Base-by-base conservation (phyloP, 768 basidiomycete species). In the Rhizopogon sp. region DNA sequence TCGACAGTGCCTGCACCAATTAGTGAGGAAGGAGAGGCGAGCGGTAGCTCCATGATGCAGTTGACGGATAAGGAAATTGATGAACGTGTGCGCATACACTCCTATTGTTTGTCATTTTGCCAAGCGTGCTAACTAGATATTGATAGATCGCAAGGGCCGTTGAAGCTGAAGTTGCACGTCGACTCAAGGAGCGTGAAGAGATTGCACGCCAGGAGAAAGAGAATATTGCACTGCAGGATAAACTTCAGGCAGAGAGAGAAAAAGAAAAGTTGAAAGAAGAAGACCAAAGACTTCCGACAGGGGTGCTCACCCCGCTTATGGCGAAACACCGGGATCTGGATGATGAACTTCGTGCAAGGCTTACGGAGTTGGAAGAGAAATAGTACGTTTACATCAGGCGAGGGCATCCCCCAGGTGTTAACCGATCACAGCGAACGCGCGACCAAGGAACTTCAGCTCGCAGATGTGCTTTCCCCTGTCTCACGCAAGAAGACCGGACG, bases 401-500 rank as follows among this genome's bases (percentile, higher is more conserved):
- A 50, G 39, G 7, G 33, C 13, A 7, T 13, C 5, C 13, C 28
- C 58, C 52, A 61, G 56, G 60, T 50, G 58, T 55, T 69, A 39
- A 62, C 28, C n/a, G 9, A 37, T 13, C 17, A 39, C 63, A 87
- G 85, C 60, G 85, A 88, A 62, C 77, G 78, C 54, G 79, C 80
- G 6, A 81, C 74, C 60, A 80, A 82, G 65, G 87, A 88, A 52
- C 67, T 75, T 4, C 79, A 82, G 50, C 74, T 84, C 16, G 82
- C 81, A 6, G 81, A 83, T 60, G 79, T 78, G 5, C 71, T 90
- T 50, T 89, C 87, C 5, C 88, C 88, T 1, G 77, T 80, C 20
- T 87, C 88, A 10, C 83, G 81, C 68, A 91, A 91, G 78, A 88
- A 88, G 72, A 86, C 86, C 0, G 91, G 90, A 2, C 76, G 87